Evolutionary conservation across 805 yeast species (phyloP).

Genomic region (Metschnikowia matae): DNA sequence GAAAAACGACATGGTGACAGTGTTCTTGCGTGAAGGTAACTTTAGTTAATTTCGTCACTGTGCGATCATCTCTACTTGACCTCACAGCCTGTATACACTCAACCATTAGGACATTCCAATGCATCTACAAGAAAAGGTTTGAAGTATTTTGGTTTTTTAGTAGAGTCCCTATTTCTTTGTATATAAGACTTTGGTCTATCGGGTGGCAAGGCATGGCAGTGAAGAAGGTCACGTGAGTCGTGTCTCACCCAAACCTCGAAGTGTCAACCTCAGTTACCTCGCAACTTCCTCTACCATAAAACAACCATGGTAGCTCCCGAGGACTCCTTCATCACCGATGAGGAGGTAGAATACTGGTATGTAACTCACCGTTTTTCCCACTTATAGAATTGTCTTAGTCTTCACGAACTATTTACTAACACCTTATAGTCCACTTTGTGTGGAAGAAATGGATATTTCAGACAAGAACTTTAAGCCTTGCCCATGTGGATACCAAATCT

Average conservation of each 20-base stretch:
- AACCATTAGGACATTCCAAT: not conserved
- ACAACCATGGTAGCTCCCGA: constrained; percentile 16
- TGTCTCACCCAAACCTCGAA: constrained; percentile 5
- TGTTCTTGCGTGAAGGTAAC: not conserved
- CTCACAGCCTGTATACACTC: not conserved
- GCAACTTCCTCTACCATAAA: constrained; percentile 28
- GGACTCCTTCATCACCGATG: constrained; percentile 58
- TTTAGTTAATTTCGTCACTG: not conserved
- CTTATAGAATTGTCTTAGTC: not conserved
- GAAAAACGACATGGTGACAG: constrained; percentile 38
- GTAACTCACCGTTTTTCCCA: constrained; percentile 17
- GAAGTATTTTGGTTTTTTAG: not conserved
- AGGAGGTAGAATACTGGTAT: constrained; percentile 71
- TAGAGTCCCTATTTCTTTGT: not conserved
- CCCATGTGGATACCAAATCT: constrained; percentile 98
- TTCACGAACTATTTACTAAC: constrained; percentile 18
- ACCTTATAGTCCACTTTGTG: constrained; percentile 74
- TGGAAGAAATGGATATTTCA: constrained; percentile 95
- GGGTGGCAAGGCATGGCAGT: not conserved
- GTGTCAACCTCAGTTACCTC: not conserved
- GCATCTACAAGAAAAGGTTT: not conserved
- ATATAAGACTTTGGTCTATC: not conserved
- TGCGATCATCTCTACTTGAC: constrained; percentile 1
- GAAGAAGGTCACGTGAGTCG: constrained; percentile 13
- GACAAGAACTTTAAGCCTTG: constrained; percentile 98